phyloP scores from a whole-genome alignment of 176 grass and related monocot genomes.

The Oryza australiensis region DNA sequence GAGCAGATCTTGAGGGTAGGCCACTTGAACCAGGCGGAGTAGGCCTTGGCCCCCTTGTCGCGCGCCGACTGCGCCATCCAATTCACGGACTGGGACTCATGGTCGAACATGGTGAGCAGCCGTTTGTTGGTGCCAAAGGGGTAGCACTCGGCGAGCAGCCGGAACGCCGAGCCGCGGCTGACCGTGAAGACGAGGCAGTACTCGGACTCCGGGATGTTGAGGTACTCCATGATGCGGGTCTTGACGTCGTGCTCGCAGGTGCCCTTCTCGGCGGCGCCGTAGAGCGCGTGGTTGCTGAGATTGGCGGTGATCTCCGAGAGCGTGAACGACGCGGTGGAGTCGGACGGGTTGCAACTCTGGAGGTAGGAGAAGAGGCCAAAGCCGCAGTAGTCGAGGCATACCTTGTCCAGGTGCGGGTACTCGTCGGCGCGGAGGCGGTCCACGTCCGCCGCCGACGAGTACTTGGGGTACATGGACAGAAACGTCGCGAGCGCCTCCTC shows the following conservation, averaged over 20 bases:
- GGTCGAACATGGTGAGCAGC: conserved; percentile 96
- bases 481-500: conserved; percentile 77
- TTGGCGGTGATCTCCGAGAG: conserved; percentile 89
- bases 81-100: conserved; percentile 95
- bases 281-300: conserved; percentile 92
- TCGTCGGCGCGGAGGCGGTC: conserved; percentile 80
- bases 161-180: conserved; percentile 92
- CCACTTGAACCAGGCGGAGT: conserved; percentile 86
- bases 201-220: conserved; percentile 95
- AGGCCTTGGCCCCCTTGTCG: conserved; percentile 90
- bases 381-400: conserved; percentile 97
- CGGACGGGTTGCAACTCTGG: conserved; percentile 69
- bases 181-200: conserved; percentile 93
- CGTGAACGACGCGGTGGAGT: conserved; percentile 78
- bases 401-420: conserved; percentile 87
- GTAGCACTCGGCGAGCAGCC: conserved; percentile 88
- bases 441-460: conserved; percentile 59
- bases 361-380: conserved; percentile 95
- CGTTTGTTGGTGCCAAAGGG: conserved; percentile 93
- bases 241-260: conserved; percentile 79
- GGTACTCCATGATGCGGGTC: conserved; percentile 90
- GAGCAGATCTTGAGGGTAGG: conserved; percentile 84
- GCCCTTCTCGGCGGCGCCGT: conserved; percentile 78
- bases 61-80: conserved; percentile 83
- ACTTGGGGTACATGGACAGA: conserved; percentile 95